phyloP scores from a whole-genome alignment of 768 basidiomycete species.

The Suillus paluster region DNA sequence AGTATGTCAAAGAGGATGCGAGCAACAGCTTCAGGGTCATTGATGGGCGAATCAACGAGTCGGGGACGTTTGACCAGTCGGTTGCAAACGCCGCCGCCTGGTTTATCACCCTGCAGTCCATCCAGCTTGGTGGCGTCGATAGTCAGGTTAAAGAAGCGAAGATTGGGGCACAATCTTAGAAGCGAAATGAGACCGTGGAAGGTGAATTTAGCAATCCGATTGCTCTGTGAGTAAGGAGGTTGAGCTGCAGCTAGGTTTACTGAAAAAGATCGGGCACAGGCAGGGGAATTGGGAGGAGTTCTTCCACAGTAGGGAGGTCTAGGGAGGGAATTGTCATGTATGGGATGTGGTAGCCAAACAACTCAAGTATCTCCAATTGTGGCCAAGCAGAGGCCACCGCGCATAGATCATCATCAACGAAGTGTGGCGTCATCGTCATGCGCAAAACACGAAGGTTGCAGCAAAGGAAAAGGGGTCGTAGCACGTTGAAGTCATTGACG shows the following conservation, averaged over 20 bases:
- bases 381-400: constrained; percentile 10
- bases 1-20: constrained; percentile 9
- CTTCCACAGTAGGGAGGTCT: neutral
- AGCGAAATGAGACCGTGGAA: constrained; percentile 9
- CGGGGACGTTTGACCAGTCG: constrained; percentile 1
- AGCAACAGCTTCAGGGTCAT: constrained; percentile 5
- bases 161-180: constrained; percentile 2
- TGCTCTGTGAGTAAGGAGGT: constrained; percentile 43
- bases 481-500: neutral
- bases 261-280: neutral
- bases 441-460: neutral
- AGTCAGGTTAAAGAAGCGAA: constrained; percentile 1
- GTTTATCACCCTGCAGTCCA: neutral
- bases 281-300: neutral
- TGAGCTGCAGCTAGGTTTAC: constrained; percentile 51
- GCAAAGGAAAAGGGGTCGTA: constrained; percentile 1
- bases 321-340: neutral
- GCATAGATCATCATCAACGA: constrained; percentile 4
- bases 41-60: constrained; percentile 2
- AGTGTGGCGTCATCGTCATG: neutral
- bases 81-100: constrained; percentile 10
- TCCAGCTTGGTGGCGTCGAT: constrained; percentile 9
- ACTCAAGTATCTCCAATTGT: constrained; percentile 6
- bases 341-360: neutral
- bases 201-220: constrained; percentile 2